Evolutionary conservation across 805 yeast genomes (phyloP).

Genomic region (Kluyveromyces aestuarii): DNA sequence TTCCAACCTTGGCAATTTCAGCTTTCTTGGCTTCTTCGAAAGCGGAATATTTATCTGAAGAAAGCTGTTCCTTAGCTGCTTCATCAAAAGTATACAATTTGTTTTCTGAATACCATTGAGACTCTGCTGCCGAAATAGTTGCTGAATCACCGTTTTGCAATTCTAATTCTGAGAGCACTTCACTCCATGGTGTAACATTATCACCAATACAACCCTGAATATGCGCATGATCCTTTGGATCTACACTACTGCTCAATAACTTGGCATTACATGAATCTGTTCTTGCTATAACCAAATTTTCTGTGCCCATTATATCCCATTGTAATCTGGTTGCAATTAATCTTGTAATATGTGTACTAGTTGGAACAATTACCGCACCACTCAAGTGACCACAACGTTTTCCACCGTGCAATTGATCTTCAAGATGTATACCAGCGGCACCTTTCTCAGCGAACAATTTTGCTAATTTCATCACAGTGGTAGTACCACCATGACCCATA

Average conservation of each 20-base stretch:
- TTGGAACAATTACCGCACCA: constrained; percentile 55
- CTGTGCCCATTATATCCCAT: constrained; percentile 56
- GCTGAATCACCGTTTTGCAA: constrained; percentile 28
- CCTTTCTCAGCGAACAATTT: constrained; percentile 59
- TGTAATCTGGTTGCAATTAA: constrained; percentile 50
- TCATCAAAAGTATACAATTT: constrained; percentile 40
- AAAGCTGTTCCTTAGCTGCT: constrained; percentile 32
- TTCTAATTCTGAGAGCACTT: constrained; percentile 37
- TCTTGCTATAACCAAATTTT: constrained; percentile 50
- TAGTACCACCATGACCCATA: constrained; percentile 57
- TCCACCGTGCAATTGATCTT: constrained; percentile 57
- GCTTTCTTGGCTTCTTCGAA: constrained; percentile 16
- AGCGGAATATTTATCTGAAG: constrained; percentile 14
- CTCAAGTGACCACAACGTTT: constrained; percentile 58
- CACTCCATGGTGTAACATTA: constrained; percentile 35
- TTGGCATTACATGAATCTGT: constrained; percentile 51
- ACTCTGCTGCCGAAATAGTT: constrained; percentile 33
- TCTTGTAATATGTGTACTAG: constrained; percentile 45
- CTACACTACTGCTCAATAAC: constrained; percentile 42
- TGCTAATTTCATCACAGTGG: constrained; percentile 56
- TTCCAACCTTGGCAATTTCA: constrained; percentile 15
- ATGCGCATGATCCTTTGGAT: constrained; percentile 48
- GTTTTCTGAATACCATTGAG: constrained; percentile 37
- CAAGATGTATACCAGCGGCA: constrained; percentile 58
- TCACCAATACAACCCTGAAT: constrained; percentile 38